Percentiles rank a stretch among this genome's conserved stretches.
Conservation (phyloP, 176 grass and related monocot genomes). For the Tillandsia leiboldiana region DNA sequence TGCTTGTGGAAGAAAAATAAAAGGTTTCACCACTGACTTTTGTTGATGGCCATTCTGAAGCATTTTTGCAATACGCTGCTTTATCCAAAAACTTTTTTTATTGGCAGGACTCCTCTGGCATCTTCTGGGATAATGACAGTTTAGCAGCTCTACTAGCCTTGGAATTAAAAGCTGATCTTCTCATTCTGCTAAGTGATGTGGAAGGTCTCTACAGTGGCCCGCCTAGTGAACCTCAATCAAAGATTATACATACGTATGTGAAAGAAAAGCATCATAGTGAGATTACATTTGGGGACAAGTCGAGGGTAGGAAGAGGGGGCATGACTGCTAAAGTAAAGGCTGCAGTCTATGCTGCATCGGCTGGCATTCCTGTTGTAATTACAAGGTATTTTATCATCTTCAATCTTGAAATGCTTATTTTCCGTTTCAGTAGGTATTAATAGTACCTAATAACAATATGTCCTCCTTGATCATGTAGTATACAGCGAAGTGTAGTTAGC, state of each 20-base stretch:
- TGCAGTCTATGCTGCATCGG: slow-evolving; percentile 62
- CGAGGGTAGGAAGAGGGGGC: slow-evolving; percentile 89
- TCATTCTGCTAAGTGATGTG: no score
- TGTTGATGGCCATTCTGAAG: no score
- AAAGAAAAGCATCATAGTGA: slow-evolving; percentile 78
- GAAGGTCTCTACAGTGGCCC: no score
- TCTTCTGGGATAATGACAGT: no score
- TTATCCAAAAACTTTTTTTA: no score
- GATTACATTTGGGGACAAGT: slow-evolving; percentile 98
- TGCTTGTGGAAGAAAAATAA: no score
- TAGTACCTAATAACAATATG: background rate
- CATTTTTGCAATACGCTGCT: no score
- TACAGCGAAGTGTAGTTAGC: background rate
- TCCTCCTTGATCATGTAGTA: background rate
- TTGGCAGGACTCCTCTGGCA: no score
- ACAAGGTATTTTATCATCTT: slow-evolving; percentile 42
- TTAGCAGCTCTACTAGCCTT: no score
- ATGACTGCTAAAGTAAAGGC: slow-evolving; percentile 98
- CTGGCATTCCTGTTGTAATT: slow-evolving; percentile 83
- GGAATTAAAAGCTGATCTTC: no score
- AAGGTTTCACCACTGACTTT: no score
- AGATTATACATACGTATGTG: slow-evolving; percentile 81
- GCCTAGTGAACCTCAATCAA: slow-evolving; percentile 67
- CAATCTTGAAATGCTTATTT: background rate
- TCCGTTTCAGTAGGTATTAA: background rate